Base-by-base conservation (phyloP, 805 yeast species). In the Metschnikowia similis region DNA sequence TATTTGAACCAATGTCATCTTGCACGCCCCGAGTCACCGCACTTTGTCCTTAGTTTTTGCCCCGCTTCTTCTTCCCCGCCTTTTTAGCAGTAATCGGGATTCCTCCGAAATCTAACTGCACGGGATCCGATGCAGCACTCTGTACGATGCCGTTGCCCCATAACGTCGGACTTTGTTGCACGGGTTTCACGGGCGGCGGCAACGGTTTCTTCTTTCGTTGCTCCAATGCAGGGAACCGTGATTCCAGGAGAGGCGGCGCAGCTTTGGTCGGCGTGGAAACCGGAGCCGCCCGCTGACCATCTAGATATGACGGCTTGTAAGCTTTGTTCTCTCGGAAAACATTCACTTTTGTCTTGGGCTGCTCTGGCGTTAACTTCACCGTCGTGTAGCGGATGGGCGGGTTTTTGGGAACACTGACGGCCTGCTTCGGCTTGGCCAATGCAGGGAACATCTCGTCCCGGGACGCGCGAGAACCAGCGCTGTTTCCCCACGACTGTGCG, bases 181-280 rank as follows among this genome's bases (percentile, higher is more conserved):
- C 65, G 7, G 83, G 81, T 43, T 81, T 82, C 4, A 85, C 87
- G 37, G 86, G 73, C 2, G 90, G 88, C 48, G 79, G 72, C 8
- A 53, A 56, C 49, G 59, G 66, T 51, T 67, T 69, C 45, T 66
- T 59, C 60, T 76, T 78, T 57, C 74, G 69, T 51, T 65, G 50
- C 16, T 38, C 68, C 35, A 78, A 62, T 0, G 80, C 73, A 3
- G 87, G 87, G 59, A 82, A 79, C 53, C 76, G 66, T 3, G 61
- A 48, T 2, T 63, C 67, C 30, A 64, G 48, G 60, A 43, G 31
- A 6, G 17, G 26, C 29, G 48, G 55, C 16, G 60, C 21, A 21
- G 21, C 60, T 29, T 70, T 58, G 26, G 71, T 60, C 47, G 14
- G 73, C 34, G 51, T 45, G 4, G 55, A 40, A 6, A 42, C 47